Percentiles rank a stretch among this genome's conserved stretches.
Evolutionary conservation across 129 eudicot genomes (phyloP).

Genomic region (Smallanthus sonchifolius): DNA sequence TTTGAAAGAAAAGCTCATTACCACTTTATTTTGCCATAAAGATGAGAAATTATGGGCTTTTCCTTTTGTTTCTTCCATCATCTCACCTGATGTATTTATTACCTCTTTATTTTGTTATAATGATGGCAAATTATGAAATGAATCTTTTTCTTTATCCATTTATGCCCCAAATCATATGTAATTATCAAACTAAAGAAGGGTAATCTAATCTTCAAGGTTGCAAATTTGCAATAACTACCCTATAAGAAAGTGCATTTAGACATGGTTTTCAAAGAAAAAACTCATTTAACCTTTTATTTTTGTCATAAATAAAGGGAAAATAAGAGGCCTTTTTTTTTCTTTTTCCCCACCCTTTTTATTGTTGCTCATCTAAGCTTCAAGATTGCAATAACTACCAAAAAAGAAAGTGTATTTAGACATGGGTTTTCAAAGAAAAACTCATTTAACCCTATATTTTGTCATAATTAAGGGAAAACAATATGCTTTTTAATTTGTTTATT

Average conservation of each 20-base stretch:
- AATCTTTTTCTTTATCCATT: constrained; percentile 23
- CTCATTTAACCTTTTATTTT: background rate
- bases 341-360: background rate
- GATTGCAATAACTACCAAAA: background rate
- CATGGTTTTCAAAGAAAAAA: constrained; percentile 5
- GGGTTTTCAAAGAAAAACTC: constrained; percentile 13
- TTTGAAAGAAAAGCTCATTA: background rate
- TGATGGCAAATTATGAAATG: constrained; percentile 31
- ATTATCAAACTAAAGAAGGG: constrained; percentile 20
- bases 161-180: constrained; percentile 23
- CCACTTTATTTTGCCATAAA: constrained; percentile 20
- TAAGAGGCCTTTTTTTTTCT: background rate
- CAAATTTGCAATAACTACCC: constrained; percentile 11
- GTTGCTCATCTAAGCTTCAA: background rate
- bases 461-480: background rate
- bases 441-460: background rate
- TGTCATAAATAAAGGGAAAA: constrained; percentile 2
- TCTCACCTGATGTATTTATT: constrained; percentile 16
- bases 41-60: constrained; percentile 1
- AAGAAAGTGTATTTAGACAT: constrained; percentile 12
- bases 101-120: constrained; percentile 32
- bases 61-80: constrained; percentile 20
- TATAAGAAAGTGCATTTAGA: constrained; percentile 13
- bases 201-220: constrained; percentile 23
- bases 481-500: background rate